A percentile compares a stretch with the other conserved stretches of the same genome.
phyloP scores from a whole-genome alignment of 2,329 filamentous ascomycete genomes.

The Fusarium sp. region DNA sequence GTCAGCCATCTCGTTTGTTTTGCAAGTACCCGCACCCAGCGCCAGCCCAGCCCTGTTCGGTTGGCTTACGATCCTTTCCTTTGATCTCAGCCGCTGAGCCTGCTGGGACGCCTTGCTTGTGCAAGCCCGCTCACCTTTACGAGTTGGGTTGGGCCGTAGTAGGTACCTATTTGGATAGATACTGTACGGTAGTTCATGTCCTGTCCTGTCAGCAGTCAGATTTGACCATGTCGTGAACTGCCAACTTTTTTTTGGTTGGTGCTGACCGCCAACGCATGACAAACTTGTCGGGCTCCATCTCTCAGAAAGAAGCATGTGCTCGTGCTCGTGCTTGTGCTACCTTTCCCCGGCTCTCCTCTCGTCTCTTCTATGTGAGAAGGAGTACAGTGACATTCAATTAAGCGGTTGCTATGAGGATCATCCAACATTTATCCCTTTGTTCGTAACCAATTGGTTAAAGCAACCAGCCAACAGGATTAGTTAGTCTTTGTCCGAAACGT shows the following conservation, averaged over 20 bases:
- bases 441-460: constrained; percentile 24
- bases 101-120: constrained; percentile 40
- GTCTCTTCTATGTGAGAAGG: not conserved
- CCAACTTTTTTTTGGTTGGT: constrained; percentile 18
- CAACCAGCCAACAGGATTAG: constrained; percentile 23
- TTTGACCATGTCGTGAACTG: constrained; percentile 36
- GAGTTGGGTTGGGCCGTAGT: constrained; percentile 33
- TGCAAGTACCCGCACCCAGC: constrained; percentile 37
- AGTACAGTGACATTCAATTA: constrained; percentile 28
- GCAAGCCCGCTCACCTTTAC: constrained; percentile 38
- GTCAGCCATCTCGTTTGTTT: constrained; percentile 25
- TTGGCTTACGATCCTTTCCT: constrained; percentile 46
- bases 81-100: constrained; percentile 43
- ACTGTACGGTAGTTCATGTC: constrained; percentile 6
- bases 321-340: constrained; percentile 23
- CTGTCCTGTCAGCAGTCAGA: constrained; percentile 40
- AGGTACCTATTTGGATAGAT: not conserved
- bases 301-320: constrained; percentile 18
- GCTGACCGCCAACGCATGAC: constrained; percentile 39
- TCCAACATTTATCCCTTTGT: constrained; percentile 29
- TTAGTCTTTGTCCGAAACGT: constrained; percentile 43
- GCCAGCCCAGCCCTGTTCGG: constrained; percentile 12
- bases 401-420: constrained; percentile 20
- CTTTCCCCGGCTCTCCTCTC: not conserved
- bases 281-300: not conserved